Conservation (phyloP, 202 grass and related monocot genomes). For the Cymbopogon flexuosus region DNA sequence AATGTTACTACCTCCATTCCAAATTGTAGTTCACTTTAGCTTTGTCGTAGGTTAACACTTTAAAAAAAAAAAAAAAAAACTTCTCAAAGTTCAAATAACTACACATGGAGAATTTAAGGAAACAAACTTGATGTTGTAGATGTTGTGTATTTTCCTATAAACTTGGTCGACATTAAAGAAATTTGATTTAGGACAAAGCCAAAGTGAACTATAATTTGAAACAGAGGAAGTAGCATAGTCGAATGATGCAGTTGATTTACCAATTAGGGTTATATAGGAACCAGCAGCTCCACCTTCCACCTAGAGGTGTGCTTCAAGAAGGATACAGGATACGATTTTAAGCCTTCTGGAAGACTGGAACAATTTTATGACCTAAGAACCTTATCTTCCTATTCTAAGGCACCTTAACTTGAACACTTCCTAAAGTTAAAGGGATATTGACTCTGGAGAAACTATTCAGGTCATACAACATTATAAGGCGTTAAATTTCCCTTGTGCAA, state of each 20-base stretch:
- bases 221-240: neutral
- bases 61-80: no score
- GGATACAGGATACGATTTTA: neutral
- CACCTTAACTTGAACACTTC: neutral
- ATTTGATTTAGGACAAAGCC: neutral
- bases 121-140: neutral
- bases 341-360: neutral
- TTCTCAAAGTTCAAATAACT: neutral
- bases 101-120: neutral
- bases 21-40: neutral
- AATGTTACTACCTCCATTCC: neutral
- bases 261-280: no score
- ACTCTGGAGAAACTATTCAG: neutral
- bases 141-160: neutral
- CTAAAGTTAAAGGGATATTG: neutral
- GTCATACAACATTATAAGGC: neutral
- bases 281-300: neutral
- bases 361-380: neutral
- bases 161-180: neutral
- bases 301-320: neutral
- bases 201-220: neutral
- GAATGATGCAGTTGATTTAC: neutral
- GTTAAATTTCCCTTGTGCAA: neutral
- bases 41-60: neutral
- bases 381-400: neutral